Conservation (phyloP, 1,284 basidiomycete genomes). For the Tremellales sp. region DNA sequence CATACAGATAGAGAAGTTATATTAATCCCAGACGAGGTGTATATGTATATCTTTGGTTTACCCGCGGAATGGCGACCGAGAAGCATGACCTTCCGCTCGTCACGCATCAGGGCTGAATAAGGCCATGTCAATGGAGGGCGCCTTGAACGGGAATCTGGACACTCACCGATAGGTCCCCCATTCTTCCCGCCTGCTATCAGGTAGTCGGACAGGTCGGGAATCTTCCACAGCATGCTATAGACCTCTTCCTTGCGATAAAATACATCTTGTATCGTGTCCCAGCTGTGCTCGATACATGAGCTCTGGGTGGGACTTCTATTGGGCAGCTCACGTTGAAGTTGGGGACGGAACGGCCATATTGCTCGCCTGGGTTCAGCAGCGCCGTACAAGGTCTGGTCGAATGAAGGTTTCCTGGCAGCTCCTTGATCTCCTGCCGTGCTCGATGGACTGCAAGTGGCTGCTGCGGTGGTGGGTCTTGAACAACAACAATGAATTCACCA, state of each 20-base stretch:
- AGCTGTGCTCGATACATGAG: no score
- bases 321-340: no score
- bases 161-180: slow-evolving; percentile 80
- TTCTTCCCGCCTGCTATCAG: slow-evolving; percentile 75
- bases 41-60: slow-evolving; percentile 59
- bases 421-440: no score
- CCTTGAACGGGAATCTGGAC: slow-evolving; percentile 1
- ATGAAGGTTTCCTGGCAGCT: no score
- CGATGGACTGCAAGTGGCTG: no score
- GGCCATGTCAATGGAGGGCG: neutral
- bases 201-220: slow-evolving; percentile 76
- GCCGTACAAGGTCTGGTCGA: no score
- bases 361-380: no score
- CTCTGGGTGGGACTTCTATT: no score
- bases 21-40: slow-evolving; percentile 49
- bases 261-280: slow-evolving; percentile 50
- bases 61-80: slow-evolving; percentile 63
- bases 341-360: no score
- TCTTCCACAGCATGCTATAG: slow-evolving; percentile 76
- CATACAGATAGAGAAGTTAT: slow-evolving; percentile 50
- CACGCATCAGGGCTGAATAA: slow-evolving; percentile 61
- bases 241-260: slow-evolving; percentile 65
- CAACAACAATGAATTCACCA: no score
- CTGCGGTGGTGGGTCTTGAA: no score
- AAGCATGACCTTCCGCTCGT: slow-evolving; percentile 74